Percentiles rank a stretch among this genome's conserved stretches.
Evolutionary conservation across 805 yeast genomes (phyloP).

Genomic region (Candida railenensis): DNA sequence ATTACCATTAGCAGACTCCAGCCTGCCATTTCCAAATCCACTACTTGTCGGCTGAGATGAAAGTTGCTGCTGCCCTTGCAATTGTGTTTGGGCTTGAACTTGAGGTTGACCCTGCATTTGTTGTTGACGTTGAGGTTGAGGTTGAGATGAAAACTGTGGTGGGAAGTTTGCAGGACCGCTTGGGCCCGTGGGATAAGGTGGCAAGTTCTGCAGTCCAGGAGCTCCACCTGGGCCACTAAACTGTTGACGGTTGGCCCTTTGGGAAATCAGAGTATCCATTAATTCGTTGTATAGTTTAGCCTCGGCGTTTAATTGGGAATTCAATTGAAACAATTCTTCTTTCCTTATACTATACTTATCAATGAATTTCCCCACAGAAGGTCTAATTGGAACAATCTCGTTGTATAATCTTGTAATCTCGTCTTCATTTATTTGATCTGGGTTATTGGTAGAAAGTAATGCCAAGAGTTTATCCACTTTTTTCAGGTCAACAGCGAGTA

Average conservation of each 20-base stretch:
- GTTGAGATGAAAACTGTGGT: neutral
- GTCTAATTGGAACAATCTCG: constrained; percentile 68
- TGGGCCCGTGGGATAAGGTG: constrained; percentile 3
- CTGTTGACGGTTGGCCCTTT: constrained; percentile 14
- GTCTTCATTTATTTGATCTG: constrained; percentile 52
- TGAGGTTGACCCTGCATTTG: constrained; percentile 6
- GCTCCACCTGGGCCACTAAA: neutral
- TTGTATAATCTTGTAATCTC: constrained; percentile 71
- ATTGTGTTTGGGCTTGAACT: constrained; percentile 3
- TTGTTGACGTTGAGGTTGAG: constrained; percentile 5
- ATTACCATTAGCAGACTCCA: neutral
- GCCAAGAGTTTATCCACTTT: constrained; percentile 73
- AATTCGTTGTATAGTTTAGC: constrained; percentile 67
- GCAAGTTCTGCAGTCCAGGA: neutral
- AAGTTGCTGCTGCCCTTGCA: constrained; percentile 9
- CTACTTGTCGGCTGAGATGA: constrained; percentile 36
- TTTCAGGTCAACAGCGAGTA: constrained; percentile 49
- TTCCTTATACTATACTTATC: constrained; percentile 76
- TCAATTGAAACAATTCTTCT: constrained; percentile 72
- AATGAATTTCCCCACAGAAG: constrained; percentile 68
- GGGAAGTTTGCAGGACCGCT: constrained; percentile 9
- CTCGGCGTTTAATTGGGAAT: constrained; percentile 69
- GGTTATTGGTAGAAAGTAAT: constrained; percentile 31
- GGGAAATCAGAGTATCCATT: constrained; percentile 47
- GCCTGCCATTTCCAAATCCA: constrained; percentile 38